Conservation (phyloP, 2,329 filamentous ascomycete species). For the Apiospora phragmitis region DNA sequence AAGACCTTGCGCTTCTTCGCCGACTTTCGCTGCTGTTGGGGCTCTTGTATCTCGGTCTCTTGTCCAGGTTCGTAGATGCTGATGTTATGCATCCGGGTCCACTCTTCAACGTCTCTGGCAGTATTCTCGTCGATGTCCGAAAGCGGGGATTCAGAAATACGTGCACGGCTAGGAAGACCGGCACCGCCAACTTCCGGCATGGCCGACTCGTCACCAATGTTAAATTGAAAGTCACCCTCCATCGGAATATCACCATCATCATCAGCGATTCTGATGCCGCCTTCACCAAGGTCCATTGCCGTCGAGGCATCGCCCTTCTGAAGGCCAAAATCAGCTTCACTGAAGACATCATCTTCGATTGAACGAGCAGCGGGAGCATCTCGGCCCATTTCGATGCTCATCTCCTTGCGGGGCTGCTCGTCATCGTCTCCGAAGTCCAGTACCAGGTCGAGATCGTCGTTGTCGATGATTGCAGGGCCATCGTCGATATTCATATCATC, state of each 20-base stretch:
- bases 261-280: conserved; percentile 60
- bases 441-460: conserved; percentile 70
- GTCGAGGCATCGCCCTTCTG: conserved; percentile 60
- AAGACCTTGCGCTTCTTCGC: conserved; percentile 80
- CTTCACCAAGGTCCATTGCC: conserved; percentile 54
- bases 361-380: conserved; percentile 71
- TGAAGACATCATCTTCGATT: conserved; percentile 69
- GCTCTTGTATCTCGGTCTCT: conserved; percentile 58
- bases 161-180: conserved; percentile 51
- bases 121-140: conserved; percentile 68
- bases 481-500: conserved; percentile 58
- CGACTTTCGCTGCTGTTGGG: conserved; percentile 71
- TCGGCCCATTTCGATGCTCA: conserved; percentile 86
- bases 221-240: conserved; percentile 66
- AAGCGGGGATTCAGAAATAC: conserved; percentile 70
- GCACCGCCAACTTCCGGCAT: conserved; percentile 50
- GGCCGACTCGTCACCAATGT: conserved; percentile 60
- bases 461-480: conserved; percentile 53
- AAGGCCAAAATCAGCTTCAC: conserved; percentile 60
- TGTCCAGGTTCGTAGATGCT: conserved; percentile 64
- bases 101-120: conserved; percentile 61
- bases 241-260: conserved; percentile 65
- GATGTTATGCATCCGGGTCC: conserved; percentile 51
- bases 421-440: conserved; percentile 76
- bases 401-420: conserved; percentile 56